Evolutionary conservation across 495 filamentous ascomycete species (phyloP).

Genomic region (Penicillium robsamsonii): DNA sequence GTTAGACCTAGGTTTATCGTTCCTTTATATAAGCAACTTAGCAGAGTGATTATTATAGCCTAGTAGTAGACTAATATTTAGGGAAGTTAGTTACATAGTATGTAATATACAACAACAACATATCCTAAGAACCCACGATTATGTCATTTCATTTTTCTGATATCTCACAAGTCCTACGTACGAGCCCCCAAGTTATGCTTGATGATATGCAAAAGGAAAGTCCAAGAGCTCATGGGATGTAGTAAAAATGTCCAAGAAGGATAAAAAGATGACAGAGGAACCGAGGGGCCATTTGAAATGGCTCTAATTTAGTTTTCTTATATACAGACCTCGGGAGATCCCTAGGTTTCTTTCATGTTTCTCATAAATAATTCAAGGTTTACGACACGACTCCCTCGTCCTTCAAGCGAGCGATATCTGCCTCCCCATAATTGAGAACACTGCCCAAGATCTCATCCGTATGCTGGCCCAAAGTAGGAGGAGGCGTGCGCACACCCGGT

Average conservation of each 20-base stretch:
- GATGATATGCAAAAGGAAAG: background rate
- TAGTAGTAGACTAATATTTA: too few species aligned
- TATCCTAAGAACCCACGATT: too few species aligned
- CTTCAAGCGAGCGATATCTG: constrained; percentile 61
- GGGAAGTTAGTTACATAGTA: too few species aligned
- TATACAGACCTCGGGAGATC: background rate
- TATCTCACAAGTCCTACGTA: too few species aligned
- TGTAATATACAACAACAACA: too few species aligned
- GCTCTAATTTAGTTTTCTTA: background rate
- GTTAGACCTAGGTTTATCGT: too few species aligned
- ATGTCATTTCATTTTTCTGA: too few species aligned
- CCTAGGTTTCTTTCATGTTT: background rate
- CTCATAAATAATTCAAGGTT: background rate
- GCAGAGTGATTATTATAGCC: too few species aligned
- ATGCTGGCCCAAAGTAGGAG: constrained; percentile 87
- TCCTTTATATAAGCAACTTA: too few species aligned
- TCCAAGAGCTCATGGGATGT: background rate
- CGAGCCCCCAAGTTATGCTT: too few species aligned
- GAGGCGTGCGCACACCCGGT: constrained; percentile 73
- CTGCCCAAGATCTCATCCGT: constrained; percentile 78
- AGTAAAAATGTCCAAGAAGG: background rate
- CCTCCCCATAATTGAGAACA: constrained; percentile 60
- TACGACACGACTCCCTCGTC: constrained; percentile 67
- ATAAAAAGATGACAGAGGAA: background rate
- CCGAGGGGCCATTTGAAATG: background rate